Percentiles rank a stretch among this genome's conserved stretches.
phyloP scores from a whole-genome alignment of 2,329 filamentous ascomycete species.

The Incumbomyces delicatus region DNA sequence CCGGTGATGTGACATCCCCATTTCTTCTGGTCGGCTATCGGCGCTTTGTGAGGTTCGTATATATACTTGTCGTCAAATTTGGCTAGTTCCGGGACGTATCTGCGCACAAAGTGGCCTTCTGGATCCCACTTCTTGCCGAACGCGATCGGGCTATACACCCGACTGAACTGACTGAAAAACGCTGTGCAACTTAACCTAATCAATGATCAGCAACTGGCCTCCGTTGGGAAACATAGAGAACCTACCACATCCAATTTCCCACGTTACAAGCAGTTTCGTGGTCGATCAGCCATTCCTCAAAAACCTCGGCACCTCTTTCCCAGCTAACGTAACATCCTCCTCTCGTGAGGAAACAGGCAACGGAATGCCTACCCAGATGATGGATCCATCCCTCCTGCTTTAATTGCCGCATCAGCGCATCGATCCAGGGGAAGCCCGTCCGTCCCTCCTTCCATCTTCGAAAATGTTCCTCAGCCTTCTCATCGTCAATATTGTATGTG shows the following conservation, averaged over 20 bases:
- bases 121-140: conserved; percentile 71
- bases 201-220: conserved; percentile 13
- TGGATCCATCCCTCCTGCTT: conserved; percentile 67
- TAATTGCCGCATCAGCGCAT: conserved; percentile 69
- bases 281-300: conserved; percentile 66
- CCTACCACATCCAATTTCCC: conserved; percentile 60
- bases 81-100: conserved; percentile 58
- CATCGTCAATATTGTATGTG: conserved; percentile 54
- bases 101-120: conserved; percentile 53
- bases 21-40: conserved; percentile 56
- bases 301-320: conserved; percentile 70
- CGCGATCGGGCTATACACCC: conserved; percentile 59
- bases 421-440: conserved; percentile 73
- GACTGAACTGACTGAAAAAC: conserved; percentile 63
- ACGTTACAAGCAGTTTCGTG: conserved; percentile 65
- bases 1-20: conserved; percentile 55
- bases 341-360: conserved; percentile 70
- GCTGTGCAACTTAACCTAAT: conserved; percentile 60
- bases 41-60: conserved; percentile 71
- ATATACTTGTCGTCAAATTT: conserved; percentile 58
- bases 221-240: conserved; percentile 14
- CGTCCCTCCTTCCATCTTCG: conserved; percentile 57
- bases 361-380: conserved; percentile 65
- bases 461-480: conserved; percentile 55
- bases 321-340: conserved; percentile 70